Base-by-base conservation (phyloP, 1,139 yeast species). In the Kurtzmaniella quercitrusa region DNA sequence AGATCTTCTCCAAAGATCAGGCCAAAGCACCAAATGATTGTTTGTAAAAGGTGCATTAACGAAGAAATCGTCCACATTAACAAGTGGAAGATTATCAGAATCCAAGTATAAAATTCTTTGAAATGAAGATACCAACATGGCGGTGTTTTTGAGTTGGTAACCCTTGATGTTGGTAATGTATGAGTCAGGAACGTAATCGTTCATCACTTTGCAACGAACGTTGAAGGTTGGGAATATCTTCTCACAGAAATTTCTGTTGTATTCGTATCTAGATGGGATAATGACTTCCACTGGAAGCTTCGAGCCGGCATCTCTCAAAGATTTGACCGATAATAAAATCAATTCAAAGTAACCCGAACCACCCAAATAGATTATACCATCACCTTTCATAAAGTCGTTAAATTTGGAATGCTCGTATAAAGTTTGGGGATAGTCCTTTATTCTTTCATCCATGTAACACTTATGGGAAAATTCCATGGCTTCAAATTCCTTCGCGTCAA, bases 281-380 rank as follows among this genome's bases (percentile, higher is more conserved):
- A 67, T 60, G 26, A 81, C 74, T 56, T 82, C 87, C 20, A 81
- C 72, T 0, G 87, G 87, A 42, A 80, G 56, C 33, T 66, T 65
- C 2, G 83, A 74, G 3, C 84, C 84, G 5, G 69, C 54, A 40
- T 70, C 66, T 54, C 88, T 66, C 42, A 80, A 59, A 33, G 78
- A 67, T 54, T 75, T 73, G 39, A 82, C 71, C n/a, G 82, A 74
- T 6, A 77, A 57, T 20, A 78, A 58, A 5, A 80, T 76, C 41
- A 80, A 66, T 58, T 82, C 79, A 48, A 80, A 69, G 56, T 72
- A 80, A 46, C 68, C 67, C 30, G 78, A 84, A 47, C 86, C 87
- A 28, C 84, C 87, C 42, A 82, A 73, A 51, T 78, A 76, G 3
- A 80, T 83, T 38, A 79, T 77, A 34, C 88, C 86, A 46, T 71